A percentile compares a stretch with the other conserved stretches of the same genome.
Conservation (phyloP, 139 green algal species). For the Chlorella sp. region DNA sequence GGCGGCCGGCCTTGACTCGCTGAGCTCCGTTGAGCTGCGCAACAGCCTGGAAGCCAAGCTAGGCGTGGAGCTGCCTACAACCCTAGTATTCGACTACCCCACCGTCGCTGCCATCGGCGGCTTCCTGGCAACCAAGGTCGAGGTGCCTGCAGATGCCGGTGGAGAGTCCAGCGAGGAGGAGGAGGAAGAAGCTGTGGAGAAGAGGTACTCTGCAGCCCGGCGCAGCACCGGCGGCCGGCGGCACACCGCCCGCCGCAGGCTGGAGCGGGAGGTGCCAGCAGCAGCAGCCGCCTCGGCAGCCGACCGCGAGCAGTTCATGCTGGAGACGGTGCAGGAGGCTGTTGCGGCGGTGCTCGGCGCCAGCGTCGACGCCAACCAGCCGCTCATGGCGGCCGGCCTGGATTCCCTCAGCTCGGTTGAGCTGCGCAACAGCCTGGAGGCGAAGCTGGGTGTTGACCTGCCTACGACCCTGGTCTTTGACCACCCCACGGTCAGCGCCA, state of each 20-base stretch:
- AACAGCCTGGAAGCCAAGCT: constrained; percentile 67
- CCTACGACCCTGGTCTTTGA: constrained; percentile 82
- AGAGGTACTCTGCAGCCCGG: no score
- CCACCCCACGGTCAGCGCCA: constrained; percentile 64
- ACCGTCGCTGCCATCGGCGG: constrained; percentile 36
- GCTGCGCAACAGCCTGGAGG: constrained; percentile 74
- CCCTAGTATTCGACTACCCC: constrained; percentile 75
- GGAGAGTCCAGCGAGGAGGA: neutral
- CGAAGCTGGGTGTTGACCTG: constrained; percentile 61
- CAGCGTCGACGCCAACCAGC: constrained; percentile 22
- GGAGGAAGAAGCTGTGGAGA: neutral
- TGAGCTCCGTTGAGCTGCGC: constrained; percentile 79
- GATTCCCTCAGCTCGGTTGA: constrained; percentile 80
- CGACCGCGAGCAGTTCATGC: constrained; percentile 5
- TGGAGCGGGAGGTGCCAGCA: no score
- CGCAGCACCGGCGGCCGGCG: no score
- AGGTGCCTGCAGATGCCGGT: constrained; percentile 22
- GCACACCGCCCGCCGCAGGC: no score
- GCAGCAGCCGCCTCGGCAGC: no score
- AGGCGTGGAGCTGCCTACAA: constrained; percentile 56
- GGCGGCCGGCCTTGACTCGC: constrained; percentile 75
- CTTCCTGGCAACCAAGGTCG: constrained; percentile 38
- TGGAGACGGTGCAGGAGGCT: constrained; percentile 29
- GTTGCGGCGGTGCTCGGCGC: constrained; percentile 26
- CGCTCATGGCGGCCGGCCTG: constrained; percentile 56